Percentiles rank a stretch among this genome's conserved stretches.
phyloP scores from a whole-genome alignment of 352 stramenopile species.

The Phytopythium aichiense region DNA sequence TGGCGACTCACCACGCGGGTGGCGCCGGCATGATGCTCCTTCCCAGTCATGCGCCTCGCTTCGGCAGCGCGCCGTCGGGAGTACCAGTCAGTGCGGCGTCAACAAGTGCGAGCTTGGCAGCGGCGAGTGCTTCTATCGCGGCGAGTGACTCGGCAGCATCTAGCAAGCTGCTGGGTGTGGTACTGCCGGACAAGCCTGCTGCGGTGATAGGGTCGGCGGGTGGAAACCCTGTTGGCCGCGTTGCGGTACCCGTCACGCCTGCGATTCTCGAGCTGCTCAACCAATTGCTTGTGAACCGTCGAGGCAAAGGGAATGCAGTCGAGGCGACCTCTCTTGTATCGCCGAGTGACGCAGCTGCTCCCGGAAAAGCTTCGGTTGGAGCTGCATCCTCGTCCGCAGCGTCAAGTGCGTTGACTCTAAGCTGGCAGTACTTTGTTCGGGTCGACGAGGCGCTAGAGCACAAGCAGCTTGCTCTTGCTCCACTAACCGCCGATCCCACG shows the following conservation, averaged over 20 bases:
- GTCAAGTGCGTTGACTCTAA: neutral
- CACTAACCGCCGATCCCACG: conserved; percentile 2
- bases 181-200: neutral
- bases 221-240: neutral
- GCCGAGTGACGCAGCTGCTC: neutral
- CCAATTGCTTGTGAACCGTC: conserved; percentile 25
- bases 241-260: neutral
- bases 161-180: conserved; percentile 1
- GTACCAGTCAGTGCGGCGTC: neutral
- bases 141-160: neutral
- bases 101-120: neutral
- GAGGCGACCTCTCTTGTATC: neutral
- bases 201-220: neutral
- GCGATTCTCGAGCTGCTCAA: conserved; percentile 37
- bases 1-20: neutral
- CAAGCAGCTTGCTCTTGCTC: neutral
- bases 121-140: neutral
- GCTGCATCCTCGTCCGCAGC: neutral
- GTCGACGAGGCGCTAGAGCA: conserved; percentile 21
- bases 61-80: neutral
- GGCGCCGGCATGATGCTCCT: conserved; percentile 6
- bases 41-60: neutral
- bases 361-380: neutral
- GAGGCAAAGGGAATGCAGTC: neutral
- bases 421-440: conserved; percentile 33